These are phyloP conservation scores for Combretum micranthum DNA, from an alignment of 345 rosid genomes.

Conservation along the genomic window DNA sequence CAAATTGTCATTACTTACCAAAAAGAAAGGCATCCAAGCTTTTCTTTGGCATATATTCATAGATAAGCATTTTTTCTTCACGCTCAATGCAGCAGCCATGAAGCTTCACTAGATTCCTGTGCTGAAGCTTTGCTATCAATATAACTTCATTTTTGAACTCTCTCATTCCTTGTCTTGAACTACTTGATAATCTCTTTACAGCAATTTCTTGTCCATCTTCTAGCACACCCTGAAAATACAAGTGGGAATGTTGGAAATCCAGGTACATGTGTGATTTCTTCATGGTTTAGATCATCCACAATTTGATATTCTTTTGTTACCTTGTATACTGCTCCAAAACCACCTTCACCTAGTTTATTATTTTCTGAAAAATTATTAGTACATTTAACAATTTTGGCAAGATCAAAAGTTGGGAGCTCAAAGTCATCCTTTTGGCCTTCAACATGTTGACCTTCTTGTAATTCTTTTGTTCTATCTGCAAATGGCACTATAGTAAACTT, in stretches of 20 bases:
- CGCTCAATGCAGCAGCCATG: conserved; percentile 22
- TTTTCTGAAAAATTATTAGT: conserved; percentile 21
- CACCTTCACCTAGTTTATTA: conserved; percentile 39
- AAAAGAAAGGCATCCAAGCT: conserved; percentile 24
- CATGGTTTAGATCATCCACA: conserved; percentile 5
- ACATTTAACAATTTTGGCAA: conserved; percentile 13
- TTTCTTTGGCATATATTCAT: conserved; percentile 22
- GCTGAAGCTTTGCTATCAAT: conserved; percentile 41
- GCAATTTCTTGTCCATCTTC: conserved; percentile 38
- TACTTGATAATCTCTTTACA: conserved; percentile 36
- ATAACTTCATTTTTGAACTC: conserved; percentile 44
- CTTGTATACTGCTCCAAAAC: conserved; percentile 32
- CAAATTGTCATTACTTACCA: conserved; percentile 8
- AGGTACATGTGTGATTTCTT: neutral
- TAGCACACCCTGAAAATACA: conserved; percentile 25
- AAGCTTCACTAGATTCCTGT: conserved; percentile 42
- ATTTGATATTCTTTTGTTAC: neutral
- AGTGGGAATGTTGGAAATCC: too few relatives aligned
- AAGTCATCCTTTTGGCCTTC: conserved; percentile 10
- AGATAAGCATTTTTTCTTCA: conserved; percentile 21
- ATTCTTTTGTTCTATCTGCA: conserved; percentile 5
- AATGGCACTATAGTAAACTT: too few relatives aligned
- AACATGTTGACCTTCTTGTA: conserved; percentile 8
- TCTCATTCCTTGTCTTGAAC: conserved; percentile 34
- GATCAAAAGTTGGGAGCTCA: conserved; percentile 14